Conservation (phyloP, 495 filamentous ascomycete genomes). For the Hypomontagnella submonticulosa region DNA sequence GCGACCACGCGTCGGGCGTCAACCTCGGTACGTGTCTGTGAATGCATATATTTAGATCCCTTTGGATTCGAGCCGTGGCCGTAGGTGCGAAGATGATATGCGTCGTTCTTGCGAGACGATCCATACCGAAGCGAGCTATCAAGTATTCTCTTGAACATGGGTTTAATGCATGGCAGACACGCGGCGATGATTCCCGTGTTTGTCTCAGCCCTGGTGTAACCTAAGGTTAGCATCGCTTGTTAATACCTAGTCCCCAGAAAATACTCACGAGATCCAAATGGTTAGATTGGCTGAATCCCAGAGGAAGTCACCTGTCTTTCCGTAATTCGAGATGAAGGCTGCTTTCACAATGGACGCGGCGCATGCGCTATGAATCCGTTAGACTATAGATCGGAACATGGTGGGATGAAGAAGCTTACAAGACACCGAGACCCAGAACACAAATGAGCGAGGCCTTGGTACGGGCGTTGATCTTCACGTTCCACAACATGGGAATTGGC, state of each 20-base stretch:
- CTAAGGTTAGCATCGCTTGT: background rate
- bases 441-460: slow-evolving; percentile 54
- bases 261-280: slow-evolving; percentile 45
- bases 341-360: slow-evolving; percentile 61
- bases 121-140: slow-evolving; percentile 18
- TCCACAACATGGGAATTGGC: slow-evolving; percentile 59
- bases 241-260: background rate
- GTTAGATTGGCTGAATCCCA: slow-evolving; percentile 55
- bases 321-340: slow-evolving; percentile 51
- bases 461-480: slow-evolving; percentile 56
- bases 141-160: slow-evolving; percentile 18
- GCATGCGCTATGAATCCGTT: slow-evolving; percentile 49
- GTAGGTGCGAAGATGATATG: slow-evolving; percentile 12
- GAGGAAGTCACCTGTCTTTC: slow-evolving; percentile 56
- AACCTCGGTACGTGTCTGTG: slow-evolving; percentile 13
- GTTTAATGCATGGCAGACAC: slow-evolving; percentile 14
- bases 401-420: slow-evolving; percentile 45
- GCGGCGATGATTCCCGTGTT: slow-evolving; percentile 31
- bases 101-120: slow-evolving; percentile 13
- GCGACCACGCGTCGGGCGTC: background rate
- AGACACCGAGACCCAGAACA: slow-evolving; percentile 58
- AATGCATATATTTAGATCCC: slow-evolving; percentile 4
- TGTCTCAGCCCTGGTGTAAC: slow-evolving; percentile 12
- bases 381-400: background rate
- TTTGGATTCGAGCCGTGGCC: background rate